Evolutionary conservation across 1,284 basidiomycete species (phyloP).

Genomic region (Ceratobasidium sp.): DNA sequence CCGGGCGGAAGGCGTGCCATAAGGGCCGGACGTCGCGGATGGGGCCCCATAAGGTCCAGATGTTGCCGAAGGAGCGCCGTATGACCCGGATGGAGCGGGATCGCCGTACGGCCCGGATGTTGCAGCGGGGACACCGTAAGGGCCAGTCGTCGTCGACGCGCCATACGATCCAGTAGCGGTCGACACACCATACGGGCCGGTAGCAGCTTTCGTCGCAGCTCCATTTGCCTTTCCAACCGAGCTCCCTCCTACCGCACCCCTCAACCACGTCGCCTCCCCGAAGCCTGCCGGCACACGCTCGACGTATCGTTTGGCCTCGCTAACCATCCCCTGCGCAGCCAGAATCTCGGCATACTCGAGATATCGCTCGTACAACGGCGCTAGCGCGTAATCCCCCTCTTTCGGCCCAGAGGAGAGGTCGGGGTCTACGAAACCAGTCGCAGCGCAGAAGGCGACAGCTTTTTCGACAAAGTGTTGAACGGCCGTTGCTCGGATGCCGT

Average conservation of each 20-base stretch:
- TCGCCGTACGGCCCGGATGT: constrained; percentile 22
- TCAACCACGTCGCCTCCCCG: constrained; percentile 67
- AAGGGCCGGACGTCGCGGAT: not conserved
- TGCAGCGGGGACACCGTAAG: too few species aligned
- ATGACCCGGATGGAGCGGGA: constrained; percentile 4
- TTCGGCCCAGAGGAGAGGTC: too few species aligned
- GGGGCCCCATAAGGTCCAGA: constrained; percentile 1
- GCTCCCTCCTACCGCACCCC: constrained; percentile 71
- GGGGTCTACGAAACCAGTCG: too few species aligned
- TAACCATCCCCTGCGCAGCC: constrained; percentile 88
- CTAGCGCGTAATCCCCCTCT: too few species aligned
- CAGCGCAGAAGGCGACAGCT: too few species aligned
- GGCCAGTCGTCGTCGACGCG: too few species aligned
- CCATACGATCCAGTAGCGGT: too few species aligned
- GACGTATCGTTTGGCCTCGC: constrained; percentile 86
- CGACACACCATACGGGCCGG: not conserved
- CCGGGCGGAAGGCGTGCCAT: not conserved
- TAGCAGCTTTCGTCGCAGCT: not conserved
- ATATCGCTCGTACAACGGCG: too few species aligned
- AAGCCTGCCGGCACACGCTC: constrained; percentile 60
- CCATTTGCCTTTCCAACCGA: constrained; percentile 18
- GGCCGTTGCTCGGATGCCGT: constrained; percentile 80
- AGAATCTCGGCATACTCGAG: constrained; percentile 57
- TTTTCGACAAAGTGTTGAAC: too few species aligned
- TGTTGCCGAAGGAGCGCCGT: constrained; percentile 16